Conservation (phyloP, 441 rosid species). For the Populus tomentosa region DNA sequence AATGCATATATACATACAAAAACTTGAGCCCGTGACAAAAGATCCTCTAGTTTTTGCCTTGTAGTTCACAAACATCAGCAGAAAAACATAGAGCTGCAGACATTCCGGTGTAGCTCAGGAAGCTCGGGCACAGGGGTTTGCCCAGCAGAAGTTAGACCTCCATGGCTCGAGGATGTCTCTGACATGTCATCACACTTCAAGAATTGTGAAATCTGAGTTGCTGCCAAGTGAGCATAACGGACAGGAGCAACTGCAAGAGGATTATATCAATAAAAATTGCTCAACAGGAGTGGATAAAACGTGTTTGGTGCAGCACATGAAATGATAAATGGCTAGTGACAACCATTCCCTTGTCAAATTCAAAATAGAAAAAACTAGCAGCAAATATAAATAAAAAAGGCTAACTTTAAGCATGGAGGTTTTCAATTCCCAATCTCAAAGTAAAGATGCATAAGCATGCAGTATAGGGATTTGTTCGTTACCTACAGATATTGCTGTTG, state of each 20-base stretch:
- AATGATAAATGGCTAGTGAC: background rate
- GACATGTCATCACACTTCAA: slow-evolving; percentile 67
- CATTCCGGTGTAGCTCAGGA: slow-evolving; percentile 50
- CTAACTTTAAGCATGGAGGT: background rate
- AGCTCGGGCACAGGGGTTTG: slow-evolving; percentile 47
- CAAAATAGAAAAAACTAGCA: background rate
- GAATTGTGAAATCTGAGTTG: slow-evolving; percentile 57
- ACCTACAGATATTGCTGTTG: slow-evolving; percentile 55
- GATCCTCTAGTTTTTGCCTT: background rate
- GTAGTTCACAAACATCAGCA: slow-evolving; percentile 30
- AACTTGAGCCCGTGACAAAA: background rate
- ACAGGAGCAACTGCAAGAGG: slow-evolving; percentile 58
- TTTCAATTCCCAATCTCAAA: background rate
- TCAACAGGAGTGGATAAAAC: background rate
- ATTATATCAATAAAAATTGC: background rate
- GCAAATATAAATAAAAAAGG: background rate
- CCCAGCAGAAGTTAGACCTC: slow-evolving; percentile 44
- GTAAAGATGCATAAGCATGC: background rate
- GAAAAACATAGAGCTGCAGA: slow-evolving; percentile 70
- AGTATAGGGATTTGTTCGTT: slow-evolving; percentile 5
- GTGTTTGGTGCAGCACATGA: background rate
- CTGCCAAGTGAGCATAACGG: slow-evolving; percentile 77
- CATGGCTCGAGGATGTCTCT: slow-evolving; percentile 70
- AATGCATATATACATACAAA: background rate
- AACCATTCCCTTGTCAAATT: background rate